Percentiles rank a stretch among this genome's conserved stretches.
phyloP scores from a whole-genome alignment of 352 stramenopile species.

The Phytophthora sojae region DNA sequence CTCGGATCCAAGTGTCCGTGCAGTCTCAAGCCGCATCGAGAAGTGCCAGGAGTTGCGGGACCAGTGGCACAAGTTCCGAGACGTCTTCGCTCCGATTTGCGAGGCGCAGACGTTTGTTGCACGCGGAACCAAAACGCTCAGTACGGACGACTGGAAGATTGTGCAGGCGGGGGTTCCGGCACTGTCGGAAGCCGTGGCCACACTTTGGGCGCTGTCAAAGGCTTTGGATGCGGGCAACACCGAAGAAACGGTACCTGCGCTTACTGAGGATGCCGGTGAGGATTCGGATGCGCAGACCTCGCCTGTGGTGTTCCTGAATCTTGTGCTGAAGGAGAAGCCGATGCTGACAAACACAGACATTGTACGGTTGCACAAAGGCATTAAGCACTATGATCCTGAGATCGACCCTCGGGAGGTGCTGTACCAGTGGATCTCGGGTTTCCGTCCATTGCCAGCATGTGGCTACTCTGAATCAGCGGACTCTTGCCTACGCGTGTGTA shows the following conservation, averaged over 20 bases:
- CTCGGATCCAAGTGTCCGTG: slow-evolving; percentile 36
- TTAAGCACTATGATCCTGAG: slow-evolving; percentile 63
- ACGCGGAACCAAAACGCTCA: slow-evolving; percentile 3
- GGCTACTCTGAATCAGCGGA: slow-evolving; percentile 20
- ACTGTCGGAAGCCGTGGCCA: slow-evolving; percentile 27
- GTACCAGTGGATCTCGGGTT: slow-evolving; percentile 64
- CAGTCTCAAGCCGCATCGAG: slow-evolving; percentile 39
- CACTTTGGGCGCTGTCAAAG: slow-evolving; percentile 23
- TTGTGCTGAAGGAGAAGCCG: slow-evolving; percentile 19
- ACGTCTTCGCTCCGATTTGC: slow-evolving; percentile 41
- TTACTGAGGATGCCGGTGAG: not conserved
- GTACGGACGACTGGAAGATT: slow-evolving; percentile 23
- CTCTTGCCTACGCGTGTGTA: slow-evolving; percentile 44
- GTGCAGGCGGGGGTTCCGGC: slow-evolving; percentile 40
- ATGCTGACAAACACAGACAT: slow-evolving; percentile 45
- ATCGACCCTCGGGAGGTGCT: slow-evolving; percentile 68
- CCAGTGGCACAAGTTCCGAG: slow-evolving; percentile 45
- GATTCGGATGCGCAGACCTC: not conserved
- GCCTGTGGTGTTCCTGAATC: slow-evolving; percentile 6
- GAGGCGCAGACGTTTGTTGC: slow-evolving; percentile 31
- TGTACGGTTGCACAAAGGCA: slow-evolving; percentile 45
- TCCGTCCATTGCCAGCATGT: slow-evolving; percentile 57
- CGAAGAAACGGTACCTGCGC: slow-evolving; percentile 14
- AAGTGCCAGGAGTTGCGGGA: slow-evolving; percentile 40
- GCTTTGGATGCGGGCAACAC: not conserved